These are phyloP conservation scores for Ophiostoma novo-ulmi DNA, from an alignment of 2,329 filamentous ascomycete genomes.

Conservation along the genomic window DNA sequence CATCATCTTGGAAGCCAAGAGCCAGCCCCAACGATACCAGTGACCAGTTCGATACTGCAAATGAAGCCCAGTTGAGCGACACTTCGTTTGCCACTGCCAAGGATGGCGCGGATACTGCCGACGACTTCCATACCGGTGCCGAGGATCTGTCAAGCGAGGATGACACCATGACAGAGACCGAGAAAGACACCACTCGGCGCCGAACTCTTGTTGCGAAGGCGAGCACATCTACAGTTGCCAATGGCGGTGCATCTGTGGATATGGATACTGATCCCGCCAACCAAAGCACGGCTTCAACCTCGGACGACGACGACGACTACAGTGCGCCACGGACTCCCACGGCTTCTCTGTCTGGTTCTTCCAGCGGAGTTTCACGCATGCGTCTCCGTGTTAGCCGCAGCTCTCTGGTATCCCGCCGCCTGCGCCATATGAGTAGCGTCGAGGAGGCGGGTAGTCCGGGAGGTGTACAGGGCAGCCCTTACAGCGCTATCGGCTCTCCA, in stretches of 20 bases:
- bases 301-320: slow-evolving; percentile 64
- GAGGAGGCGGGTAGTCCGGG: slow-evolving; percentile 40
- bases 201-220: slow-evolving; percentile 13
- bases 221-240: background rate
- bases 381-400: slow-evolving; percentile 66
- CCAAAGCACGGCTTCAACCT: slow-evolving; percentile 84
- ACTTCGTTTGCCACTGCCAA: slow-evolving; percentile 64
- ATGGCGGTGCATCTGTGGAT: background rate
- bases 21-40: slow-evolving; percentile 44
- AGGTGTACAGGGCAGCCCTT: slow-evolving; percentile 50
- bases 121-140: slow-evolving; percentile 90
- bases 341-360: slow-evolving; percentile 51
- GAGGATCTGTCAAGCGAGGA: slow-evolving; percentile 67
- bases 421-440: slow-evolving; percentile 58
- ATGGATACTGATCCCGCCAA: slow-evolving; percentile 33
- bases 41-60: slow-evolving; percentile 75
- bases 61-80: slow-evolving; percentile 58
- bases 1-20: slow-evolving; percentile 33
- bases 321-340: slow-evolving; percentile 58
- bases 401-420: slow-evolving; percentile 50
- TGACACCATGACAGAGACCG: slow-evolving; percentile 76
- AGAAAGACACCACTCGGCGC: slow-evolving; percentile 37
- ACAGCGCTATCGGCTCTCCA: slow-evolving; percentile 23
- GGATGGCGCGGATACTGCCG: slow-evolving; percentile 80
- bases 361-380: slow-evolving; percentile 48